phyloP scores from a whole-genome alignment of 164 flowering plant species.

The Umbellularia californica region DNA sequence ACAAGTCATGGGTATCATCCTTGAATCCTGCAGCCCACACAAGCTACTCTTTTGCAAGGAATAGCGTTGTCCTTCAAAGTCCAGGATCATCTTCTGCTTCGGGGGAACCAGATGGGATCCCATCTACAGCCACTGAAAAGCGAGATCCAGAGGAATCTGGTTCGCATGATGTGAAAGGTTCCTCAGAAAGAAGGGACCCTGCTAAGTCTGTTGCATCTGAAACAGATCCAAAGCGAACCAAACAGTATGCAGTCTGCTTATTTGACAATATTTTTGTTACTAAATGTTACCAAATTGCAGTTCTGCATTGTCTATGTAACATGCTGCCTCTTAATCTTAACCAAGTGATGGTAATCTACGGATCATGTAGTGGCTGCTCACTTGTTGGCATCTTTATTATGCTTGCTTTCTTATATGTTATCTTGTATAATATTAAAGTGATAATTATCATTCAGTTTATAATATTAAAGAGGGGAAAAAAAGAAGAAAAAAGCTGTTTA shows the following conservation, averaged over 20 bases:
- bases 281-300: neutral
- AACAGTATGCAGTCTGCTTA: slow-evolving; percentile 52
- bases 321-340: too few species aligned
- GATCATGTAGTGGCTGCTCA: too few species aligned
- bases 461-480: too few species aligned
- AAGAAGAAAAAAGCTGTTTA: too few species aligned
- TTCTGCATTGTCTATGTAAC: too few species aligned
- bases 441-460: too few species aligned
- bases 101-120: neutral
- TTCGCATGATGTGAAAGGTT: slow-evolving; percentile 12
- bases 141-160: slow-evolving; percentile 30
- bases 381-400: too few species aligned
- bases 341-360: too few species aligned
- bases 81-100: neutral
- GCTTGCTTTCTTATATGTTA: too few species aligned
- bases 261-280: neutral
- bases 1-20: slow-evolving; percentile 46
- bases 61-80: neutral
- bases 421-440: too few species aligned
- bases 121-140: slow-evolving; percentile 34
- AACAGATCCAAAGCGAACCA: slow-evolving; percentile 69
- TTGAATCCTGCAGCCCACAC: slow-evolving; percentile 26
- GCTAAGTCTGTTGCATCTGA: slow-evolving; percentile 48
- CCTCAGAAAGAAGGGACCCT: slow-evolving; percentile 24
- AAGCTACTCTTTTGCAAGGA: slow-evolving; percentile 16